These are phyloP conservation scores for Penicillium sp. DNA, from an alignment of 2,329 filamentous ascomycete species.

Conservation along the genomic window DNA sequence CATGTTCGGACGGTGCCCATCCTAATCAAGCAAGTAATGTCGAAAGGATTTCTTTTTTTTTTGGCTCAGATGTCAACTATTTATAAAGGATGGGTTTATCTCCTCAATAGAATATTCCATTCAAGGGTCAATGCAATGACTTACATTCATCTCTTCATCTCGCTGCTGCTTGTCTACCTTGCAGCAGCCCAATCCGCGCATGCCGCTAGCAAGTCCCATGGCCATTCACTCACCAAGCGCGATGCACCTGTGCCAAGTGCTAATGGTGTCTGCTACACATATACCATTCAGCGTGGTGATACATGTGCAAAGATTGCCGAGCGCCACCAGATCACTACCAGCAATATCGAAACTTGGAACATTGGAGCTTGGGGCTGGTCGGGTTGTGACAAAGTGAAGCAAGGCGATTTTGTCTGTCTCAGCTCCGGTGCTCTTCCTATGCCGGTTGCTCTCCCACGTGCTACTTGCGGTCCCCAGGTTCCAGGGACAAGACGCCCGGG, in stretches of 20 bases:
- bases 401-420: constrained; percentile 40
- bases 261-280: constrained; percentile 40
- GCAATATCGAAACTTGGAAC: constrained; percentile 44
- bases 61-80: neutral
- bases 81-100: neutral
- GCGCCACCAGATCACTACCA: constrained; percentile 34
- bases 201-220: neutral
- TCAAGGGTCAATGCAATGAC: neutral
- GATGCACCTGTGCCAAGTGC: constrained; percentile 11
- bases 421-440: constrained; percentile 43
- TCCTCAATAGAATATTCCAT: neutral
- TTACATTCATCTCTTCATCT: neutral
- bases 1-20: neutral
- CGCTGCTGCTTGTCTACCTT: neutral
- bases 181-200: neutral
- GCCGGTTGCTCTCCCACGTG: constrained; percentile 39
- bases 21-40: neutral
- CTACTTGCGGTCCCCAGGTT: constrained; percentile 48
- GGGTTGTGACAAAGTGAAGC: constrained; percentile 37
- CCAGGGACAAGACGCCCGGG: constrained; percentile 38
- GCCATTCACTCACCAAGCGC: neutral
- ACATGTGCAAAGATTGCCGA: constrained; percentile 37
- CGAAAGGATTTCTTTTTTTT: neutral
- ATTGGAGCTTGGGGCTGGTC: constrained; percentile 47
- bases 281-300: constrained; percentile 37